Percentiles rank a stretch among this genome's conserved stretches.
phyloP scores from a whole-genome alignment of 208 protist species.

The Naegleria fowleri region DNA sequence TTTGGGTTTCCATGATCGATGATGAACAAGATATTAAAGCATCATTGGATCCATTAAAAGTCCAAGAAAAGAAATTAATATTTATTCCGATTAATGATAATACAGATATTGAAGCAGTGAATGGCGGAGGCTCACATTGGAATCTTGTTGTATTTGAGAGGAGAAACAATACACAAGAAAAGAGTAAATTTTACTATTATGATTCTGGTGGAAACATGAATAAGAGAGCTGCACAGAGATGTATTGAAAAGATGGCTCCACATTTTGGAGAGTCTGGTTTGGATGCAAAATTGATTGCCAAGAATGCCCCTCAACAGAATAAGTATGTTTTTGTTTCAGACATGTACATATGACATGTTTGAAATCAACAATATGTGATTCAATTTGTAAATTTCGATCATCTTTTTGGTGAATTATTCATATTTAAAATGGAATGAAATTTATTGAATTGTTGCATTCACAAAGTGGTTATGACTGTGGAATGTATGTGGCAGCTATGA shows the following conservation, averaged over 20 bases:
- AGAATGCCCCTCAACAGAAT: not conserved
- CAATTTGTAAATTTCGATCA: too few relatives aligned
- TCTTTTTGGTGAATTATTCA: too few relatives aligned
- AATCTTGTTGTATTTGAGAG: not conserved
- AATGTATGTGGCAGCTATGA: not conserved
- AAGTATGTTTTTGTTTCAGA: not conserved
- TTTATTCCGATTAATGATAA: slow-evolving; percentile 12
- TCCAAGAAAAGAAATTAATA: not conserved
- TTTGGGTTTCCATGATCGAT: not conserved
- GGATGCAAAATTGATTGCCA: not conserved
- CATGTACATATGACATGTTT: not conserved
- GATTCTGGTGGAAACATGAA: not conserved
- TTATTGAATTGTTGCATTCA: not conserved
- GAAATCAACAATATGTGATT: not conserved
- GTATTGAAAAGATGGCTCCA: not conserved
- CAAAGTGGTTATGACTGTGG: slow-evolving; percentile 3
- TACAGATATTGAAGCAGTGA: not conserved
- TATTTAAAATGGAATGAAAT: too few relatives aligned
- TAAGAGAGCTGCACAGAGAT: not conserved
- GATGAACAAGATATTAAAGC: not conserved
- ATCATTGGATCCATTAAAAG: not conserved
- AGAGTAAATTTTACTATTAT: not conserved
- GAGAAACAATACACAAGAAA: too few relatives aligned
- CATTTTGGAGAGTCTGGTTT: not conserved
- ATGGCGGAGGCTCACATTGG: not conserved